These are phyloP conservation scores for Tulasnella sp. DNA, from an alignment of 768 basidiomycete species.

Conservation along the genomic window DNA sequence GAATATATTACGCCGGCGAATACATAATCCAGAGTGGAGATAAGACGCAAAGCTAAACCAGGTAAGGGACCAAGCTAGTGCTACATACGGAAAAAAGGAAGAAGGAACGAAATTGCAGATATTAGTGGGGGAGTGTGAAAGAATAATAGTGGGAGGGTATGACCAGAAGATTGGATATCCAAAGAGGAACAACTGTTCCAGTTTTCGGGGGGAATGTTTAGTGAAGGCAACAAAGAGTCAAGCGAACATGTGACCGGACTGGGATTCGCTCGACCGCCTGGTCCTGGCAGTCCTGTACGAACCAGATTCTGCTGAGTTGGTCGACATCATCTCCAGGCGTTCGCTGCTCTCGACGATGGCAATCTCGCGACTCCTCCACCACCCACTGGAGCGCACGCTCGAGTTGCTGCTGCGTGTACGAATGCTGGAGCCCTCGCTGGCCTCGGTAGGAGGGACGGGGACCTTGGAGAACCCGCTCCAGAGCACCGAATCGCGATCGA, in stretches of 20 bases:
- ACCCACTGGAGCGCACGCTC: slow-evolving; percentile 1
- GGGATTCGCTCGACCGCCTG: slow-evolving; percentile 3
- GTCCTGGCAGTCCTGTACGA: slow-evolving; percentile 15
- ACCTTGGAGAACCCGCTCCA: slow-evolving; percentile 29
- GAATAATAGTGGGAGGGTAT: slow-evolving; percentile 9
- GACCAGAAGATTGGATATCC: not conserved
- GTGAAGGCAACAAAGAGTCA: not conserved
- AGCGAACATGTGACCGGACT: slow-evolving; percentile 2
- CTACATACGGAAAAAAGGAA: slow-evolving; percentile 1
- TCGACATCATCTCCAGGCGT: slow-evolving; percentile 6
- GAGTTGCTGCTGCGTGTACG: slow-evolving; percentile 10
- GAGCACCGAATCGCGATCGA: slow-evolving; percentile 19
- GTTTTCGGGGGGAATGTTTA: not conserved
- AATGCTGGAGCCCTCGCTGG: slow-evolving; percentile 1
- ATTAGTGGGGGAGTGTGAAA: slow-evolving; percentile 12
- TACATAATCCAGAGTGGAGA: slow-evolving; percentile 14
- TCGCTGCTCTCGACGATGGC: slow-evolving; percentile 15
- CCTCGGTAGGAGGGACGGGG: slow-evolving; percentile 14
- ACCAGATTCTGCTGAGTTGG: not conserved
- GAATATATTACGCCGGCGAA: slow-evolving; percentile 10
- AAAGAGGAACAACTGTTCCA: slow-evolving; percentile 13
- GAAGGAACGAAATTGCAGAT: slow-evolving; percentile 2
- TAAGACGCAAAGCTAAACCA: slow-evolving; percentile 14
- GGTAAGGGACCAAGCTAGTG: not conserved
- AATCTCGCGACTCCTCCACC: slow-evolving; percentile 24